phyloP scores from a whole-genome alignment of 805 yeast species.

The baker's yeast (Saccharomyces cerevisiae) region DNA sequence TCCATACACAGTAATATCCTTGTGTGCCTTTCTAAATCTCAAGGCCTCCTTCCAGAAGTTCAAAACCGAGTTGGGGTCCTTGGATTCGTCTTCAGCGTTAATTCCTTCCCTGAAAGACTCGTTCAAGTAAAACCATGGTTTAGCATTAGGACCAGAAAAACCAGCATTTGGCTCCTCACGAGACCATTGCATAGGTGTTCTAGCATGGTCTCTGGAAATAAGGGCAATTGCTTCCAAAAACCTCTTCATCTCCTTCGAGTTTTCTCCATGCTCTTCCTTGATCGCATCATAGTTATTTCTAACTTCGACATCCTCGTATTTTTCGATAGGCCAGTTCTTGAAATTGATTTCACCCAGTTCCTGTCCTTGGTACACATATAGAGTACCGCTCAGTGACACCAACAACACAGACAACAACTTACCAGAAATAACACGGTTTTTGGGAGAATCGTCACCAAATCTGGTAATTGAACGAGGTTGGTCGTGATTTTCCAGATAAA shows the following conservation, averaged over 20 bases:
- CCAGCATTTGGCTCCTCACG: slow-evolving; percentile 38
- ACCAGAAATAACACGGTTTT: slow-evolving; percentile 34
- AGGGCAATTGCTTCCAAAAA: slow-evolving; percentile 32
- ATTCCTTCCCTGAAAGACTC: slow-evolving; percentile 39
- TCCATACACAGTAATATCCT: slow-evolving; percentile 41
- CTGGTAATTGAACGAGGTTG: slow-evolving; percentile 47
- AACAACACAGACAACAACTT: slow-evolving; percentile 42
- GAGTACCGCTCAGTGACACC: slow-evolving; percentile 43
- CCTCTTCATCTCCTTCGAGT: slow-evolving; percentile 22
- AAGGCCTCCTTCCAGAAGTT: slow-evolving; percentile 40
- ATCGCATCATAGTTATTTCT: slow-evolving; percentile 35
- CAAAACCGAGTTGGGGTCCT: slow-evolving; percentile 40
- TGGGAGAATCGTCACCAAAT: slow-evolving; percentile 38
- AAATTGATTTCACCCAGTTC: slow-evolving; percentile 50
- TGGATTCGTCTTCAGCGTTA: slow-evolving; percentile 40
- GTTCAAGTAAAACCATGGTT: slow-evolving; percentile 48
- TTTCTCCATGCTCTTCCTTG: slow-evolving; percentile 19
- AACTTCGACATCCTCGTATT: slow-evolving; percentile 45
- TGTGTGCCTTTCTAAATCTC: slow-evolving; percentile 36
- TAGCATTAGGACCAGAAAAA: slow-evolving; percentile 33
- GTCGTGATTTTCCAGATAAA: slow-evolving; percentile 51
- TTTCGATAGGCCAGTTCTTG: slow-evolving; percentile 38
- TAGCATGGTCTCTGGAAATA: slow-evolving; percentile 44
- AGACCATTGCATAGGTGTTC: slow-evolving; percentile 51
- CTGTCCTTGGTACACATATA: slow-evolving; percentile 54